Conservation (phyloP, 129 eudicot genomes). For the Artemisia annua region DNA sequence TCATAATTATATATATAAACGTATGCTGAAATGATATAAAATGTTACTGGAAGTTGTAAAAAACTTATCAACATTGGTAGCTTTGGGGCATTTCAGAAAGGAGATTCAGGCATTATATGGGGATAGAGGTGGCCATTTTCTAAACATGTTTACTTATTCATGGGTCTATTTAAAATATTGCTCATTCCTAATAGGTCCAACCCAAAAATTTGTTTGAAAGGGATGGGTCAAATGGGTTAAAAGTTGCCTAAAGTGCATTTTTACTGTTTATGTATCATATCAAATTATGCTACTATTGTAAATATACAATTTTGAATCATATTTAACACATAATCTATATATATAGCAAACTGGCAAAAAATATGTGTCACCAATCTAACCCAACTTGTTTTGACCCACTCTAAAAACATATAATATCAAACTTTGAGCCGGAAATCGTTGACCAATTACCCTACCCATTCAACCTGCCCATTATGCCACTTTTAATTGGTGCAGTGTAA, state of each 20-base stretch:
- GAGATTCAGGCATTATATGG: neutral
- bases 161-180: neutral
- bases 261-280: neutral
- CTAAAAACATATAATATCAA: neutral
- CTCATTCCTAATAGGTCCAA: neutral
- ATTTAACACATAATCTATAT: neutral
- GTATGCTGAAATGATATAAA: neutral
- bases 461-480: too few relatives aligned
- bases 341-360: neutral
- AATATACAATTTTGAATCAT: neutral
- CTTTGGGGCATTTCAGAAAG: neutral
- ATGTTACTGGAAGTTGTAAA: neutral
- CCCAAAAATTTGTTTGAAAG: neutral
- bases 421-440: too few relatives aligned
- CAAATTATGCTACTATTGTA: neutral
- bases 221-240: neutral
- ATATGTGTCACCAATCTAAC: neutral
- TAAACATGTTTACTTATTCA: neutral
- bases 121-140: neutral
- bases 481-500: too few relatives aligned
- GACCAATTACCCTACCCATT: too few relatives aligned
- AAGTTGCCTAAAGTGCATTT: neutral
- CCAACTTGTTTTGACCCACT: neutral
- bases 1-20: neutral
- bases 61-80: neutral